Base-by-base conservation (phyloP, 202 grass and related monocot genomes). In the Cymbopogon flexuosus region DNA sequence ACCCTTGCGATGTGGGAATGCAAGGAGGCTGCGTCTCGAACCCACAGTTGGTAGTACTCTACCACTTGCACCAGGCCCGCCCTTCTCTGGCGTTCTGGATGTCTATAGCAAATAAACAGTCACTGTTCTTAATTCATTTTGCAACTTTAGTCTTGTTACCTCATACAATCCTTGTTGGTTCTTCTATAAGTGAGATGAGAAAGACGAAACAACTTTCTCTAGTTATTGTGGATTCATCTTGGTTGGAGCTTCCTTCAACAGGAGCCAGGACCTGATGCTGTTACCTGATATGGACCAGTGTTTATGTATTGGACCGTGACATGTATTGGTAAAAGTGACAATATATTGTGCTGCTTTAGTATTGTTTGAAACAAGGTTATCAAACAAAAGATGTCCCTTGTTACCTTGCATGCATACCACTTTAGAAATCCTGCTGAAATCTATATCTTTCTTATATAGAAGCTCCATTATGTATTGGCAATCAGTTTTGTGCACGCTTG, bases 141-240 rank as follows among this genome's bases (percentile, higher is more conserved):
- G 12, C 61, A 58, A 68, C 5, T 67, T 31, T 31, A 68, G 68
- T 60, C 57, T 42, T 69, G 29, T 69, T 79, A 34, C 62, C 15
- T 27, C 0, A 69, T 61, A 52, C 15, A 69, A 35, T 35, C 29
- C 34, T 43, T 57, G 41, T 36, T 57, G 4, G 12, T 70, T 54
- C 54, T 75, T 80, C 4, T 23, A 5, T 84, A 10, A 75, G 24
- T 73, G 12, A 79, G 30, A 75, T 74, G 61, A 68, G 61, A 75
- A 52, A 41, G 62, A 80, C 2, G 10, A 74, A 47, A 37, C 24
- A 46, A n/a, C 24, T 34, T 27, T 52, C 19, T 80, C 69, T 56
- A 24, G 49, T 39, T 39, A 33, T 66, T 73, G 8, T 0, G 2
- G 37, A 13, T 74, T 30, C 11, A 34, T 42, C 27, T n/a, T 16